These are phyloP conservation scores for Penstemon barbatus DNA, from an alignment of 257 asterid genomes.

Conservation along the genomic window DNA sequence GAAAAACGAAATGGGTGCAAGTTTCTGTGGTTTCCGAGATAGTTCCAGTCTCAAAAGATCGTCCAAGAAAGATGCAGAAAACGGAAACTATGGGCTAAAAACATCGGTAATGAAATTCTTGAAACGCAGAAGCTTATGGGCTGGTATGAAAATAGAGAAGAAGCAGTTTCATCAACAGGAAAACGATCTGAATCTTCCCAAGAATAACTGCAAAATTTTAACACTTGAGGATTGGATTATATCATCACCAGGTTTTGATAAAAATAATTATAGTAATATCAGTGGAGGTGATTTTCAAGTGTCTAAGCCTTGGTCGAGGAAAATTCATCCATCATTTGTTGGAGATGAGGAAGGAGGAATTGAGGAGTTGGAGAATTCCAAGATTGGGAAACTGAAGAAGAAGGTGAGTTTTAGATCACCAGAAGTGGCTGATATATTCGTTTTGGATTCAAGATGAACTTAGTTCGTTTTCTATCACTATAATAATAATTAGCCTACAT, in stretches of 20 bases:
- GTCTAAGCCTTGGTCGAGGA: slow-evolving; percentile 25
- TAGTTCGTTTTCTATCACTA: no score
- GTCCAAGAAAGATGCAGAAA: slow-evolving; percentile 1
- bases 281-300: not conserved
- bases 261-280: not conserved
- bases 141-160: slow-evolving; percentile 26
- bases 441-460: slow-evolving; percentile 27
- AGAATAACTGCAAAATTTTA: slow-evolving; percentile 11
- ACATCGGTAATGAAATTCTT: slow-evolving; percentile 26
- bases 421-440: slow-evolving; percentile 45
- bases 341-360: slow-evolving; percentile 15
- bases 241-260: slow-evolving; percentile 35
- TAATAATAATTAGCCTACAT: no score
- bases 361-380: slow-evolving; percentile 17
- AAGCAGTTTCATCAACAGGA: slow-evolving; percentile 23
- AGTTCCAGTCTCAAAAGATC: slow-evolving; percentile 21
- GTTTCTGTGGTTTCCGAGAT: slow-evolving; percentile 36
- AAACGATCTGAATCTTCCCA: not conserved
- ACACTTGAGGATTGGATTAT: slow-evolving; percentile 43
- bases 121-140: slow-evolving; percentile 37
- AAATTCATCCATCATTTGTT: slow-evolving; percentile 39
- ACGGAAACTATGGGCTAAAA: slow-evolving; percentile 19
- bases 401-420: slow-evolving; percentile 49
- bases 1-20: slow-evolving; percentile 35
- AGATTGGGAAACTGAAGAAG: slow-evolving; percentile 39